Evolutionary conservation across 2,329 filamentous ascomycete species (phyloP), one percentile per base, ranked within the genome.

Genomic region (Clonostachys sp.): DNA sequence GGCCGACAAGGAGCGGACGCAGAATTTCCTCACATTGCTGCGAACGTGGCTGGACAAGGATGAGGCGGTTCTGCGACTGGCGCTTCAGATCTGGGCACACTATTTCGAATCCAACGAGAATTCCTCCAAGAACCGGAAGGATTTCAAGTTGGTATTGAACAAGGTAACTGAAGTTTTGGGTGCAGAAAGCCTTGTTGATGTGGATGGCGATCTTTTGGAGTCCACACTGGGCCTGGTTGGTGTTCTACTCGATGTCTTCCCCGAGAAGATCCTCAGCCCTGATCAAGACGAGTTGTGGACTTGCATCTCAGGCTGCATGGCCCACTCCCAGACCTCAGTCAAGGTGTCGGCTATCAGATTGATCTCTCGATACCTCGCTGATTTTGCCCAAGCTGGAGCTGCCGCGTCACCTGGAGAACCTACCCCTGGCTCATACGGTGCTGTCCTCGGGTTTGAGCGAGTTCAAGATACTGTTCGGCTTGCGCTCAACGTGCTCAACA

Each of bases 61-160:
- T 8, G 83, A 86, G 10, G 74, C 85, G 1, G 79, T 96, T 24
- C 75, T 84, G 44, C 81, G 83, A 50, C 80, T 92, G 18, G 88
- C 86, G 2, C 73, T 96, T 46, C 87, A 94, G 61, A 82, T 87
- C 33, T 96, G 91, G 70, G 80, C 83, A 2, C 82, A 94, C 45
- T 95, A 92, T 64, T 87, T 96, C 49, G 87, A 94, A 50, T 80
- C 79, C 0, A 77, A 78, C 34, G 80, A 81, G 36, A 71, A 78
- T 5, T 73, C 71, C 3, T 61, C 73, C 9, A 82, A 80, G 50
- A 83, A 83, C 50, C 76, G 80, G 50, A 86, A 86, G 57, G 87
- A 95, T 57, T 70, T 88, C 12, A 73, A 75, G 12, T 77, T 83
- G 35, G 73, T 91, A 46, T 71, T 84, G 13, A 73, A 67, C 54